phyloP scores from a whole-genome alignment of 108 stramenopile species.

The Nitzschia sp. region DNA sequence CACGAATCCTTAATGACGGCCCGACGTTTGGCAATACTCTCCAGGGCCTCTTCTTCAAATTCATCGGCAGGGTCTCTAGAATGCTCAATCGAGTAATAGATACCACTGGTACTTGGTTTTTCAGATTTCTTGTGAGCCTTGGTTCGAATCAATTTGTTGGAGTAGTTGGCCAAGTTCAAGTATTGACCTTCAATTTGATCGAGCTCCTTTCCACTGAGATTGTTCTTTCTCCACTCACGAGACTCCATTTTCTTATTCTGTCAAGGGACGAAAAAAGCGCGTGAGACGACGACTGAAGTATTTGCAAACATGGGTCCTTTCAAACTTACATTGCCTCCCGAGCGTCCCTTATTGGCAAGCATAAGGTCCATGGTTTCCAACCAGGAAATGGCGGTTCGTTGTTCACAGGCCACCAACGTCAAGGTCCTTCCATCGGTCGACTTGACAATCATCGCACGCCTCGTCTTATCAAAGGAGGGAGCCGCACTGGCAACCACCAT shows the following conservation, averaged over 20 bases:
- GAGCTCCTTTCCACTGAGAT: conserved; percentile 52
- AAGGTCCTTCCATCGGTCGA: conserved; percentile 45
- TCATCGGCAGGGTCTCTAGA: conserved; percentile 56
- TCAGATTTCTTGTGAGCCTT: conserved; percentile 46
- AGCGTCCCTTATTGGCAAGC: conserved; percentile 47
- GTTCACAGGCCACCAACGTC: conserved; percentile 79
- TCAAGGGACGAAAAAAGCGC: background rate
- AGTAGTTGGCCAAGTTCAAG: conserved; percentile 77
- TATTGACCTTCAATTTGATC: conserved; percentile 79
- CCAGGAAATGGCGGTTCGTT: conserved; percentile 83
- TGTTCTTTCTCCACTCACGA: conserved; percentile 44
- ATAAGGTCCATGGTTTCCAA: conserved; percentile 81
- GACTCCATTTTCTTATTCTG: conserved; percentile 8
- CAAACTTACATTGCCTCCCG: conserved; percentile 8
- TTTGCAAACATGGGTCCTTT: background rate
- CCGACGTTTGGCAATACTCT: conserved; percentile 83
- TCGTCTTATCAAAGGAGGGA: conserved; percentile 48
- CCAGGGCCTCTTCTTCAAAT: conserved; percentile 77
- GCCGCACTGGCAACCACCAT: conserved; percentile 60
- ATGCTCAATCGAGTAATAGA: conserved; percentile 69
- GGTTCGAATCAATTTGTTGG: conserved; percentile 79
- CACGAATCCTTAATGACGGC: conserved; percentile 89
- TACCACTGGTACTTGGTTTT: conserved; percentile 51
- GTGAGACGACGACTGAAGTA: background rate
- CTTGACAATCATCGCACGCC: conserved; percentile 56